Conservation (phyloP, 768 basidiomycete species). For the Tricholoma matsutake region DNA sequence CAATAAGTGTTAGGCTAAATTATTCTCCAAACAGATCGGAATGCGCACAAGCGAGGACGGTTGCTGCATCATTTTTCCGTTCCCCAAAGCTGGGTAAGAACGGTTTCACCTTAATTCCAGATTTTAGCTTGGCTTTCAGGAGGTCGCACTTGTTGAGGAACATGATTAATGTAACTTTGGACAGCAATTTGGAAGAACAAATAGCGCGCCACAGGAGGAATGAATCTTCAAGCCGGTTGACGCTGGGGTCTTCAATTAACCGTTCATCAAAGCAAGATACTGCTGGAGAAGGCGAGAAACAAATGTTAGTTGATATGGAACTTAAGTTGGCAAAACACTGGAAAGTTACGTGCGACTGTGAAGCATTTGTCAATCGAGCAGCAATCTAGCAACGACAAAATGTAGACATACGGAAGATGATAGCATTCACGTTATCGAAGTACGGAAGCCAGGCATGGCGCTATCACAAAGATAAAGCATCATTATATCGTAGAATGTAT, state of each 20-base stretch:
- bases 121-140: slow-evolving; percentile 45
- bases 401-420: slow-evolving; percentile 64
- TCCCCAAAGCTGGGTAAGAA: slow-evolving; percentile 63
- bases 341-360: slow-evolving; percentile 50
- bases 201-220: slow-evolving; percentile 65
- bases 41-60: slow-evolving; percentile 55
- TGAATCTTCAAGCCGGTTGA: slow-evolving; percentile 73
- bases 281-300: slow-evolving; percentile 19
- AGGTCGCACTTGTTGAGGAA: slow-evolving; percentile 77
- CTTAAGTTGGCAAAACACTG: slow-evolving; percentile 28
- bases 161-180: slow-evolving; percentile 59
- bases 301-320: slow-evolving; percentile 14
- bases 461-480: slow-evolving; percentile 27
- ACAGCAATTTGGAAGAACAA: slow-evolving; percentile 55
- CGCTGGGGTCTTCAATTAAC: slow-evolving; percentile 52
- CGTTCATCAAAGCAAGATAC: slow-evolving; percentile 45
- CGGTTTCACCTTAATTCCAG: slow-evolving; percentile 46
- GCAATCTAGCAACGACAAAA: slow-evolving; percentile 9
- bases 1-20: background rate
- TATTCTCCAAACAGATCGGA: background rate
- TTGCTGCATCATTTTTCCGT: slow-evolving; percentile 52
- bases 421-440: slow-evolving; percentile 73
- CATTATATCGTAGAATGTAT: background rate
- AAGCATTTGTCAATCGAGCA: slow-evolving; percentile 17
- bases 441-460: slow-evolving; percentile 71